phyloP scores from a whole-genome alignment of 2,329 filamentous ascomycete species.

The Fusarium buxicola region DNA sequence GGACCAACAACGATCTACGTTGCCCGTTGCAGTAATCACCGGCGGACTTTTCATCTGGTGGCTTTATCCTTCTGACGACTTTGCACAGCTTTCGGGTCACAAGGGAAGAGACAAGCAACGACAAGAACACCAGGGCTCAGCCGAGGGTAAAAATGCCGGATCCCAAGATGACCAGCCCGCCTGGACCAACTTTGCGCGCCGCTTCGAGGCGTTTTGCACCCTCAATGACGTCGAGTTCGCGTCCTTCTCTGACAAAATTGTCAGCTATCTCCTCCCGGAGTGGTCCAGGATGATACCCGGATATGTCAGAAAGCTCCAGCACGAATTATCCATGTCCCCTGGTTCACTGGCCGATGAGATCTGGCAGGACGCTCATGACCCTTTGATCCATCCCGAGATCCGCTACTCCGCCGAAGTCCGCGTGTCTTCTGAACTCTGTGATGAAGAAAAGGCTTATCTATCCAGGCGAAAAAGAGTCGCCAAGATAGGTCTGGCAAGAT shows the following conservation, averaged over 20 bases:
- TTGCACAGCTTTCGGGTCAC: slow-evolving; percentile 50
- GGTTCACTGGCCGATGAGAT: slow-evolving; percentile 93
- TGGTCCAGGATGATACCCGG: slow-evolving; percentile 84
- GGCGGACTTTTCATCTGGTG: slow-evolving; percentile 56
- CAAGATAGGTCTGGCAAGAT: slow-evolving; percentile 80
- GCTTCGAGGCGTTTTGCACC: slow-evolving; percentile 65
- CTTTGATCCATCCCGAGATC: slow-evolving; percentile 87
- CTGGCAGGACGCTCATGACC: slow-evolving; percentile 90
- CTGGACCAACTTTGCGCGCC: slow-evolving; percentile 61
- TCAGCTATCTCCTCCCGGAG: slow-evolving; percentile 79
- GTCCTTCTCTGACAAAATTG: slow-evolving; percentile 67
- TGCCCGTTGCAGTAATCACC: slow-evolving; percentile 50
- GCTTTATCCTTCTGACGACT: slow-evolving; percentile 58
- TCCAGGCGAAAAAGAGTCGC: slow-evolving; percentile 75
- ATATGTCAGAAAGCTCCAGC: slow-evolving; percentile 84
- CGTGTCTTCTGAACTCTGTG: slow-evolving; percentile 82
- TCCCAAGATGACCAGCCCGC: slow-evolving; percentile 52
- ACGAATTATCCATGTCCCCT: slow-evolving; percentile 86
- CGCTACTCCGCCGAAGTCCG: slow-evolving; percentile 83
- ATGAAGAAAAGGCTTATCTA: slow-evolving; percentile 83
- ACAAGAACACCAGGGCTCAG: slow-evolving; percentile 23
- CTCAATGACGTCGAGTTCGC: slow-evolving; percentile 67
- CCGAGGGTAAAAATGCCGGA: slow-evolving; percentile 30
- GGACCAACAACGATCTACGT: slow-evolving; percentile 40
- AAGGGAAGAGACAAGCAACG: slow-evolving; percentile 17